Percentiles rank a stretch among this genome's conserved stretches.
Conservation (phyloP, 2,329 filamentous ascomycete genomes). For the Colletotrichum somersetense region DNA sequence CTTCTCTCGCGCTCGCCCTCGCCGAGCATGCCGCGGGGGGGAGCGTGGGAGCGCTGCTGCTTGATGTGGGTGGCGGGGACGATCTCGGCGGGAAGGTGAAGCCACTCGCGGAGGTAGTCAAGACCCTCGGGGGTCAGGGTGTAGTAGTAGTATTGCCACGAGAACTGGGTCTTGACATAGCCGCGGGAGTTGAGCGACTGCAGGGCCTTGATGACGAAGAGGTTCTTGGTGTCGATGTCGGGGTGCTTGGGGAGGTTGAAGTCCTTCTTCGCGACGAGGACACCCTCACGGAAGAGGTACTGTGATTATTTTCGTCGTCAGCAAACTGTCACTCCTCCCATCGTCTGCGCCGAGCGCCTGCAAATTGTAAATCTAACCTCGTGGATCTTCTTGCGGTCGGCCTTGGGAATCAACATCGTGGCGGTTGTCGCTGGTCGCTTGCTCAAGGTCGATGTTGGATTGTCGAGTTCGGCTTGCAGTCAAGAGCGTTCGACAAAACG, state of each 20-base stretch:
- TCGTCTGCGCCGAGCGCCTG: slow-evolving; percentile 17
- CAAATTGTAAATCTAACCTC: slow-evolving; percentile 61
- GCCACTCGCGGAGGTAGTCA: slow-evolving; percentile 99
- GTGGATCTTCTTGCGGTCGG: slow-evolving; percentile 99
- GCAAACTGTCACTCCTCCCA: slow-evolving; percentile 21
- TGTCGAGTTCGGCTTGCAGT: slow-evolving; percentile 57
- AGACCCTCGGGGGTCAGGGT: slow-evolving; percentile 99
- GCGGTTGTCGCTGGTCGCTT: slow-evolving; percentile 59
- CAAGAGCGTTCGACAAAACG: slow-evolving; percentile 49
- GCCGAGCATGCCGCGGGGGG: slow-evolving; percentile 98
- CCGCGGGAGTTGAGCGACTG: slow-evolving; percentile 98
- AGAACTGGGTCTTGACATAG: slow-evolving; percentile 99
- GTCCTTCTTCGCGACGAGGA: slow-evolving; percentile 99
- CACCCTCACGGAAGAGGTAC: slow-evolving; percentile 96
- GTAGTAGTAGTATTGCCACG: slow-evolving; percentile 99
- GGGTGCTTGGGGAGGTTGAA: slow-evolving; percentile 98
- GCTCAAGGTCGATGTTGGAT: slow-evolving; percentile 63
- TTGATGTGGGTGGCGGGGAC: slow-evolving; percentile 99
- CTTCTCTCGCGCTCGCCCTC: slow-evolving; percentile 85
- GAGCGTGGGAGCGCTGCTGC: slow-evolving; percentile 98
- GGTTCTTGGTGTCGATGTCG: slow-evolving; percentile 99
- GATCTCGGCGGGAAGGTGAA: slow-evolving; percentile 99
- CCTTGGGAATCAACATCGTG: slow-evolving; percentile 99
- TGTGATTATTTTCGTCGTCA: slow-evolving; percentile 54
- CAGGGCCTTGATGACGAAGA: slow-evolving; percentile 98